Evolutionary conservation across 2,329 filamentous ascomycete genomes (phyloP), one percentile per base, ranked within the genome.

Genomic region (Monosporascus sp.): DNA sequence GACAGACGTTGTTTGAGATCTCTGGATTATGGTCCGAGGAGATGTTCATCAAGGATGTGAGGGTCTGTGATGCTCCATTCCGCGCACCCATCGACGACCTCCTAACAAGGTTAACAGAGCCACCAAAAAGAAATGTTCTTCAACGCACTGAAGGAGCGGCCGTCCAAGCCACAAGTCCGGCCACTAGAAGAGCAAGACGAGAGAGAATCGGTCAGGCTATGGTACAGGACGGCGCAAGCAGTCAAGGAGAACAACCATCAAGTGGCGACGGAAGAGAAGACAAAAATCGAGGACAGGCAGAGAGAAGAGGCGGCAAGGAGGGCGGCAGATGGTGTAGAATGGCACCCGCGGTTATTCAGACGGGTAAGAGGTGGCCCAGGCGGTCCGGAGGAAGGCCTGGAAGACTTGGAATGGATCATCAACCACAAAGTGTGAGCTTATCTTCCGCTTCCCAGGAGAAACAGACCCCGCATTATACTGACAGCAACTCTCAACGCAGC

Each of bases 341-440:
- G 94, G 94, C 83, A 85, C 37, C 93, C 94, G 1, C 85, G 86
- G 58, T 79, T 97, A 14, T 99, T 99, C 78, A 82, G 91, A 55
- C 74, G 75, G 48, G 87, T 95, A 11, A 80, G 82, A 45, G 85
- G 85, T 24, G 88, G 86, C 1, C 84, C 85, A 2, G 87, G 86
- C 35, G 86, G 85, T 1, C 68, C 79, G 4, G 89, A 94, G 58
- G 86, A 93, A 67, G 89, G 89, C 27, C 89, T 95, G 69, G 91
- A 95, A 67, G 90, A 89, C 60, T 75, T 99, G 31, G 94, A 97
- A 71, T 99, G 91, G 90, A 92, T 97, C 65, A 89, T 99, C 65
- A 88, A 93, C 69, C 87, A 92, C 2, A 78, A 86, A 52, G 82
- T 99, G 91, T 96, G 72, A 66, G 78, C 27, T 31, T 31, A 31